A percentile compares a stretch with the other conserved stretches of the same genome.
Evolutionary conservation across 495 filamentous ascomycete species (phyloP).

Genomic region (Penicillium cinerascens): DNA sequence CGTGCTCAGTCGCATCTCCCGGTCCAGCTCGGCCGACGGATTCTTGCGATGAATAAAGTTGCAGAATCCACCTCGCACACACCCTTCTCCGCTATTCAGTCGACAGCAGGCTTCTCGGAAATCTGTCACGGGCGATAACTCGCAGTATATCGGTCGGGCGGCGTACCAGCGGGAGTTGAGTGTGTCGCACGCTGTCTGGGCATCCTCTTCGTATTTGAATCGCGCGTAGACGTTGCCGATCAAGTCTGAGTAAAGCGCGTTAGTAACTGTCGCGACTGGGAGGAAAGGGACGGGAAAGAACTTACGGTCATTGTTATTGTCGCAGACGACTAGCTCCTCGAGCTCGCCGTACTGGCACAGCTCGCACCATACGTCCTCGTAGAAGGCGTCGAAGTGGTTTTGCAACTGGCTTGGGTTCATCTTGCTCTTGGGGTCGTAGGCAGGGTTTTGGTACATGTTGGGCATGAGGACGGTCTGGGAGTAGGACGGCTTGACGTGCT

Average conservation of each 20-base stretch:
- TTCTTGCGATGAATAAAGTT: constrained; percentile 99
- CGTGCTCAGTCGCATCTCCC: constrained; percentile 79
- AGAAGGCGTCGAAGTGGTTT: constrained; percentile 99
- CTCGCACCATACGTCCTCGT: constrained; percentile 99
- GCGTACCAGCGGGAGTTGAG: constrained; percentile 97
- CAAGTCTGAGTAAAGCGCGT: constrained; percentile 58
- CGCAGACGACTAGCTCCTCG: constrained; percentile 85
- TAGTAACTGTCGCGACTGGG: constrained; percentile 9
- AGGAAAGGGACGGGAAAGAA: constrained; percentile 20
- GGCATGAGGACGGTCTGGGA: constrained; percentile 95
- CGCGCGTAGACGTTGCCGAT: constrained; percentile 99
- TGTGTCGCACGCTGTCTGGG: constrained; percentile 87
- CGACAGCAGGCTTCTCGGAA: constrained; percentile 98
- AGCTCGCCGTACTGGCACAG: constrained; percentile 93
- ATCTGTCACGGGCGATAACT: constrained; percentile 93
- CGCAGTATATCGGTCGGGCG: constrained; percentile 95
- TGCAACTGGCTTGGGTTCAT: constrained; percentile 94
- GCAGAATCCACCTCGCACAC: constrained; percentile 94
- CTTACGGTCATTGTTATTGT: constrained; percentile 95
- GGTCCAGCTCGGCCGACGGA: constrained; percentile 78
- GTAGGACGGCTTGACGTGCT: constrained; percentile 99
- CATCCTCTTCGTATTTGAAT: constrained; percentile 99
- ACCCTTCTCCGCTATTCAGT: constrained; percentile 90
- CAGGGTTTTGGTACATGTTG: constrained; percentile 98
- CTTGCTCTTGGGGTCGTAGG: constrained; percentile 93